Evolutionary conservation across 2,329 filamentous ascomycete species (phyloP).

Genomic region (Hypoxylon sp.): DNA sequence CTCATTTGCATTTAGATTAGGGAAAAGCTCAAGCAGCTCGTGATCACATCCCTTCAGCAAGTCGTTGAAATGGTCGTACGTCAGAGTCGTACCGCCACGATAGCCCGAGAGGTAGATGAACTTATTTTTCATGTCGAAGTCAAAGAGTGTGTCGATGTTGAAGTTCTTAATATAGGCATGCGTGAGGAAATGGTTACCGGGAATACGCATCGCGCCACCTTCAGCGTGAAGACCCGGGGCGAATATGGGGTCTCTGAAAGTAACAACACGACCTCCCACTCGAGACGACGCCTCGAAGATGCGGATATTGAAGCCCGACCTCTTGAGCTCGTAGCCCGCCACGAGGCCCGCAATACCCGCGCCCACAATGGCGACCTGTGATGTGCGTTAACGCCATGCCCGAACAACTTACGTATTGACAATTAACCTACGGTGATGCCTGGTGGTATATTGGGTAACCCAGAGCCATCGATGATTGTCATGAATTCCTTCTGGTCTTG

Average conservation of each 20-base stretch:
- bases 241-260: not conserved
- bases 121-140: not conserved
- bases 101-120: not conserved
- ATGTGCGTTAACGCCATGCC: not conserved
- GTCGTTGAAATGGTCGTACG: not conserved
- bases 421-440: not conserved
- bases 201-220: not conserved
- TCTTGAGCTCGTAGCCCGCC: not conserved
- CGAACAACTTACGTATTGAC: not conserved
- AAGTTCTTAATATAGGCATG: not conserved
- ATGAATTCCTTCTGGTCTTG: not conserved
- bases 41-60: not conserved
- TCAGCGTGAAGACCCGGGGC: not conserved
- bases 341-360: not conserved
- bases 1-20: not conserved
- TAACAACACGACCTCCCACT: not conserved
- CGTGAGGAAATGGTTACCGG: not conserved
- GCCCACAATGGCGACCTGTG: not conserved
- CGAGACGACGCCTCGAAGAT: not conserved
- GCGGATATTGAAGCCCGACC: not conserved
- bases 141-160: not conserved
- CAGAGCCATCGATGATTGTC: not conserved
- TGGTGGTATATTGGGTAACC: not conserved
- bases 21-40: not conserved
- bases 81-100: not conserved